These are phyloP conservation scores for Neurospora sp. DNA, from an alignment of 495 filamentous ascomycete species.

Conservation along the genomic window DNA sequence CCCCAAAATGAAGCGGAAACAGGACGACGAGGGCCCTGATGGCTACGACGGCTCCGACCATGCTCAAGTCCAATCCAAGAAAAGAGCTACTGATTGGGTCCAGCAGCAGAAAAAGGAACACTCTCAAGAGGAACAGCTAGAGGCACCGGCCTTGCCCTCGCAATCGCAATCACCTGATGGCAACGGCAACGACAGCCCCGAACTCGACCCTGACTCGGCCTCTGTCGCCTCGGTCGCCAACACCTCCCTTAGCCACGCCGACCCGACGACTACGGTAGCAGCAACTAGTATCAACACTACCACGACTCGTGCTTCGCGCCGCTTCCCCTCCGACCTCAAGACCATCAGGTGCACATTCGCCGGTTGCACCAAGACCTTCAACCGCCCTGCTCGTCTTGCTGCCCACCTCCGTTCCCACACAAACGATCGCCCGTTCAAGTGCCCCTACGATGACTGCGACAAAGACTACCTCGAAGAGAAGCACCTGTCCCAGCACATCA, in stretches of 20 bases:
- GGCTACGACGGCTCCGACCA: neutral
- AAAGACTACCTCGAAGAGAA: slow-evolving; percentile 75
- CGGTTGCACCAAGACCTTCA: slow-evolving; percentile 73
- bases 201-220: slow-evolving; percentile 5
- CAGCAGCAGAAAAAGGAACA: neutral
- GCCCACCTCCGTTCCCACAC: slow-evolving; percentile 72
- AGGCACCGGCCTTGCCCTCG: neutral
- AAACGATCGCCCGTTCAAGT: slow-evolving; percentile 65
- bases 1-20: slow-evolving; percentile 6
- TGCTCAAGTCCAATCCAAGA: slow-evolving; percentile 1
- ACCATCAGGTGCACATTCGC: slow-evolving; percentile 59
- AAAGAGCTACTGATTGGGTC: slow-evolving; percentile 1
- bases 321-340: slow-evolving; percentile 61
- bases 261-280: slow-evolving; percentile 7
- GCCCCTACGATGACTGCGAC: slow-evolving; percentile 56
- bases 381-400: slow-evolving; percentile 69
- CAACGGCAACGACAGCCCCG: neutral
- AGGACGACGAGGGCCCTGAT: slow-evolving; percentile 3
- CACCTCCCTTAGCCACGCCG: slow-evolving; percentile 4
- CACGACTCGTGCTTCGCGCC: slow-evolving; percentile 44
- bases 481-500: slow-evolving; percentile 74
- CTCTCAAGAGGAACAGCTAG: neutral
- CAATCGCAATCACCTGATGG: neutral
- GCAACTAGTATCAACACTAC: slow-evolving; percentile 32
- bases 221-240: slow-evolving; percentile 7